Base-by-base conservation (phyloP, 768 basidiomycete species). In the Collybia sp. region DNA sequence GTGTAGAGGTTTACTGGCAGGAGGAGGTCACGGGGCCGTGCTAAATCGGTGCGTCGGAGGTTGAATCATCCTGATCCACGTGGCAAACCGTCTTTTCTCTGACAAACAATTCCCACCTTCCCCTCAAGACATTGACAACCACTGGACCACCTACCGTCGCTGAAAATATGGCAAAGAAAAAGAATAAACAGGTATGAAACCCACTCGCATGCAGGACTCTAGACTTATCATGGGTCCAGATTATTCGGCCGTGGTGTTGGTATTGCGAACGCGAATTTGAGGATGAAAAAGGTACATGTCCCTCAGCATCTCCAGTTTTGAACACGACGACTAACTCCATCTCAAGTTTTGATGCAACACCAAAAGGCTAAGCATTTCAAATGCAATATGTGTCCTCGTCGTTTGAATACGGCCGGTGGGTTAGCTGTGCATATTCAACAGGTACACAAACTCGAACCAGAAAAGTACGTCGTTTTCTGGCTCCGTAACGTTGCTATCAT, bases 361-460 rank as follows among this genome's bases (percentile, higher is more conserved):
- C 95, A 99, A 62, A 98, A 98, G 69, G 95, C 96, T 11, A 99
- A 99, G 66, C 95, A 98, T 62, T 99, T 98, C 77, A 96, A 96
- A 65, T 98, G 96, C 59, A 83, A 85, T 49, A 83, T 95, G 77
- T 98, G 95, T 62, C 95, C 96, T 15, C 76, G 96, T 49, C 81
- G 93, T 53, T 71, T 99, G 51, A 98, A 99, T 60, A 97, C 95
- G 2, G 96, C 96, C 2, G 96, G 96, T 55, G 96, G 96, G 64
- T 72, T 99, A 20, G 94, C 93, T 6, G 96, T 98, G 2, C 96
- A 99, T 61, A 90, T 95, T 44, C 94, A 98, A 61, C 96, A 99
- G 62, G 96, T 99, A 0, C 96, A 98, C 67, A 99, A 99, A 64
- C 83, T 96, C n/a, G 94, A 96, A 58, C 88, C 94, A 0, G 95